Conservation (phyloP, 345 rosid genomes). For the Eutrema yunnanense region DNA sequence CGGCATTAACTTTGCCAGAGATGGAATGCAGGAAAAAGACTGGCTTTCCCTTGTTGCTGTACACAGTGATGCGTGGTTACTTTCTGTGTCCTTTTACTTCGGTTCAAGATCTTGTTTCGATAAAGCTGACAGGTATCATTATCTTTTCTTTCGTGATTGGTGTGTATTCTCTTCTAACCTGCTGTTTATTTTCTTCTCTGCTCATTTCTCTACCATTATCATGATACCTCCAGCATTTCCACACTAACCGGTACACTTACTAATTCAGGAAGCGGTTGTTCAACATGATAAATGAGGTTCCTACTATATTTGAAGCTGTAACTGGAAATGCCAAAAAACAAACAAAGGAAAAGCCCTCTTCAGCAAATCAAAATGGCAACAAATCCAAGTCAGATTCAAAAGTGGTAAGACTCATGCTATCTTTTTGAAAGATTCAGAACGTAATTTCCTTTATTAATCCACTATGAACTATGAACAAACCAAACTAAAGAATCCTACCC, state of each 20-base stretch:
- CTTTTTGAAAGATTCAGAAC: background rate
- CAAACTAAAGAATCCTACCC: background rate
- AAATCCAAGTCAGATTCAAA: conserved; percentile 56
- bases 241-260: background rate
- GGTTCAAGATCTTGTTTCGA: conserved; percentile 72
- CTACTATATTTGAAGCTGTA: conserved; percentile 70
- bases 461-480: background rate
- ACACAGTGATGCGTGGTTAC: conserved; percentile 82
- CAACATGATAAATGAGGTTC: conserved; percentile 62
- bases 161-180: background rate
- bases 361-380: conserved; percentile 51
- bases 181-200: background rate
- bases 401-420: conserved; percentile 31
- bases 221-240: background rate
- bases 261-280: conserved; percentile 62
- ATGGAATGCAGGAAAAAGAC: conserved; percentile 76
- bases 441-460: background rate
- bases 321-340: conserved; percentile 51
- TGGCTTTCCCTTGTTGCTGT: conserved; percentile 83
- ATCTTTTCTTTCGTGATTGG: background rate
- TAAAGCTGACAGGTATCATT: conserved; percentile 59
- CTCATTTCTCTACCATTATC: background rate
- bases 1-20: conserved; percentile 85
- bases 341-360: conserved; percentile 45
- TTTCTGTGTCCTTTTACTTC: conserved; percentile 68